Conservation (phyloP, 2,329 filamentous ascomycete genomes). For the Microdochium nivale region DNA sequence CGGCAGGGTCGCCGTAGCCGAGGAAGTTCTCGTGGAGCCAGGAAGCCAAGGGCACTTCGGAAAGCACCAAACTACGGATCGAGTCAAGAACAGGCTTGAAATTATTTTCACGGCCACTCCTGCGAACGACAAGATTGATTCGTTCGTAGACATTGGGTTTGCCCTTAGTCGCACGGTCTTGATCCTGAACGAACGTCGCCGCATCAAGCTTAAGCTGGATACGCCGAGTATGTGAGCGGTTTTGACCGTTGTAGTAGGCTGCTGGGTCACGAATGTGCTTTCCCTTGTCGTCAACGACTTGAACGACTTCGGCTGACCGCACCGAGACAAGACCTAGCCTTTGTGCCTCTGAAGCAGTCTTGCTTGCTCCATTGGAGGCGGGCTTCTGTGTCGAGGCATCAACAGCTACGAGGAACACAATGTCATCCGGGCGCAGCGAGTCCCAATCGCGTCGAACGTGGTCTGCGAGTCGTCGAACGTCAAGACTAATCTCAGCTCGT, state of each 20-base stretch:
- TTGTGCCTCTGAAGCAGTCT: constrained; percentile 40
- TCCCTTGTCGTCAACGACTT: constrained; percentile 79
- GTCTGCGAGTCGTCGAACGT: constrained; percentile 71
- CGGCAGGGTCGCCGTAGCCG: constrained; percentile 89
- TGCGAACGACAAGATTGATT: constrained; percentile 78
- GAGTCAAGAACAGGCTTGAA: constrained; percentile 92
- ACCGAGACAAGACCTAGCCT: constrained; percentile 61
- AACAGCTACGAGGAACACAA: constrained; percentile 78
- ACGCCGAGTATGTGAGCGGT: constrained; percentile 52
- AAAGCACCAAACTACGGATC: constrained; percentile 76
- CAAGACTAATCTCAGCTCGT: constrained; percentile 75
- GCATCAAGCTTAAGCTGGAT: constrained; percentile 78
- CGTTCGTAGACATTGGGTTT: constrained; percentile 72
- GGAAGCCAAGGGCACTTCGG: constrained; percentile 74
- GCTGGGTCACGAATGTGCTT: constrained; percentile 57
- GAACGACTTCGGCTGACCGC: constrained; percentile 76
- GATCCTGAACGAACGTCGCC: constrained; percentile 68
- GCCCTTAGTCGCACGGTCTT: constrained; percentile 53
- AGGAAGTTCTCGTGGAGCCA: constrained; percentile 97
- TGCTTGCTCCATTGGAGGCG: constrained; percentile 43
- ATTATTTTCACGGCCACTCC: constrained; percentile 87
- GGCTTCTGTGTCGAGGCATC: constrained; percentile 48
- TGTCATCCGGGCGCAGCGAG: constrained; percentile 73
- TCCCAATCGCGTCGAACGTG: constrained; percentile 84
- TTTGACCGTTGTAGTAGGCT: constrained; percentile 54